phyloP scores from a whole-genome alignment of 2,329 filamentous ascomycete genomes.

The Endoconidiophora laricicola region DNA sequence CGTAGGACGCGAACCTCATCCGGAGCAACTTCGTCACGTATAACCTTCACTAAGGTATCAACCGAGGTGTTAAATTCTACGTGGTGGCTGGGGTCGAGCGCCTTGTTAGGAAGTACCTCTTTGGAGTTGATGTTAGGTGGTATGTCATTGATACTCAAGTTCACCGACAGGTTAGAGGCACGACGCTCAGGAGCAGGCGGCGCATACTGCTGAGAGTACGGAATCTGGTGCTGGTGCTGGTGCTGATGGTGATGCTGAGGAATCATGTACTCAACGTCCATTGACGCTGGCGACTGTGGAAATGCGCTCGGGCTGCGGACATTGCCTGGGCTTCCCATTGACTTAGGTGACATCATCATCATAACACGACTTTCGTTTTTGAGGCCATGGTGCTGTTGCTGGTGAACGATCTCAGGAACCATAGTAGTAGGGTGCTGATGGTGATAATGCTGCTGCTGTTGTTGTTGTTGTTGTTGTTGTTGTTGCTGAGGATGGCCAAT shows the following conservation, averaged over 20 bases:
- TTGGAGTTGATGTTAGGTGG: conserved; percentile 19
- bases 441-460: not conserved
- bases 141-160: conserved; percentile 12
- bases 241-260: not conserved
- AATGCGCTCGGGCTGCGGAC: not conserved
- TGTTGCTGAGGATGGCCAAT: not conserved
- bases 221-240: not conserved
- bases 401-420: not conserved
- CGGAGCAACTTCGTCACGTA: conserved; percentile 43
- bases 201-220: not conserved
- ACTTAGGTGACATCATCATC: conserved; percentile 4
- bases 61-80: conserved; percentile 64
- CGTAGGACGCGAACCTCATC: conserved; percentile 4
- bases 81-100: conserved; percentile 30
- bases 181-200: conserved; percentile 15
- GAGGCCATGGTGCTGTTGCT: not conserved
- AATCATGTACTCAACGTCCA: not conserved
- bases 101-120: conserved; percentile 29
- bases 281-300: not conserved
- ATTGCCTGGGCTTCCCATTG: not conserved
- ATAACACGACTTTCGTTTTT: not conserved
- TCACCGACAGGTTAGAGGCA: conserved; percentile 22
- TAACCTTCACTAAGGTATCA: conserved; percentile 75
- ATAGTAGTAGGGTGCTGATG: not conserved
- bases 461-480: not conserved